phyloP scores from a whole-genome alignment of 2,329 filamentous ascomycete species.

The Ophiognomonia clavigignenti-juglandacearum region DNA sequence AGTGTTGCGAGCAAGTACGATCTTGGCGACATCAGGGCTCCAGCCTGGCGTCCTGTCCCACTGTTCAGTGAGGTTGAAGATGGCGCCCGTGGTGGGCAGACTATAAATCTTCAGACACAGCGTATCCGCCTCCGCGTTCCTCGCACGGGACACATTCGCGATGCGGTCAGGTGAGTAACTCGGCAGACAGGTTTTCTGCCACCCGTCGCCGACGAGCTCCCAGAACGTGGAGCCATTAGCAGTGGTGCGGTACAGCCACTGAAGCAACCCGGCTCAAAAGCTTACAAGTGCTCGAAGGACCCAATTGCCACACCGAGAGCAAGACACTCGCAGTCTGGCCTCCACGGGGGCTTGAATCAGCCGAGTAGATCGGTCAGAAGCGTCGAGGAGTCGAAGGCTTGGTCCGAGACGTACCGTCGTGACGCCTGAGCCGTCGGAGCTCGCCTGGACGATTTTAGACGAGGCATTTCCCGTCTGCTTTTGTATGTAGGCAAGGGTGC shows the following conservation, averaged over 20 bases:
- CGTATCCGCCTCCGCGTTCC: slow-evolving; percentile 17
- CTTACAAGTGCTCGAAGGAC: slow-evolving; percentile 30
- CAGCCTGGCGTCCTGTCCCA: slow-evolving; percentile 35
- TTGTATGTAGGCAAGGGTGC: slow-evolving; percentile 29
- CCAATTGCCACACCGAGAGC: slow-evolving; percentile 34
- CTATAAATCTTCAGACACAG: slow-evolving; percentile 29
- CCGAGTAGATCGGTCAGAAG: slow-evolving; percentile 24
- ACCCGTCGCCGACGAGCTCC: slow-evolving; percentile 26
- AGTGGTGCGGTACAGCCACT: slow-evolving; percentile 14
- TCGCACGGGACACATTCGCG: slow-evolving; percentile 30
- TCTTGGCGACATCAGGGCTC: slow-evolving; percentile 32
- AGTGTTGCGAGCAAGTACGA: slow-evolving; percentile 33
- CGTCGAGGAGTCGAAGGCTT: neutral
- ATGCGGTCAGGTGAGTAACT: slow-evolving; percentile 32
- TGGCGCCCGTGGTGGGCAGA: slow-evolving; percentile 20
- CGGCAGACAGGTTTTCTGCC: slow-evolving; percentile 34
- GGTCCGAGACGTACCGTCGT: slow-evolving; percentile 3
- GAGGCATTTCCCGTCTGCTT: slow-evolving; percentile 36
- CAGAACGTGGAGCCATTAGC: slow-evolving; percentile 18
- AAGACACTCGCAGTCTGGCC: slow-evolving; percentile 31
- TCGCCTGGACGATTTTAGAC: slow-evolving; percentile 25
- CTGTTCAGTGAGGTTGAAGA: slow-evolving; percentile 27
- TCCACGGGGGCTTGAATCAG: slow-evolving; percentile 36
- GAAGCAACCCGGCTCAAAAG: slow-evolving; percentile 13
- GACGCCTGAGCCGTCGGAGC: slow-evolving; percentile 21